Evolutionary conservation across 176 grass and related monocot genomes (phyloP).

Genomic region (Oryza glumipatula): DNA sequence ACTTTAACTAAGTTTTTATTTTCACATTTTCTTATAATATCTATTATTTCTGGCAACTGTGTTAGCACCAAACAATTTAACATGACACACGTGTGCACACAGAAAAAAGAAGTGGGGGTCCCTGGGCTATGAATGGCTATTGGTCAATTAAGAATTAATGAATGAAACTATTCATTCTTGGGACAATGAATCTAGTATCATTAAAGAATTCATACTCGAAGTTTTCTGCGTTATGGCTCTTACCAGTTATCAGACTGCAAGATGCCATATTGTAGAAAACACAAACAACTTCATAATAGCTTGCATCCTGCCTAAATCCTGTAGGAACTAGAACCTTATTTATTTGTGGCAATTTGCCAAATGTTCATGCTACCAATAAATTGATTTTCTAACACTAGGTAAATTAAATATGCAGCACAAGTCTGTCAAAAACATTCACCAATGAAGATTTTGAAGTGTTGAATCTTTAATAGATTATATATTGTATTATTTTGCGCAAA

Average conservation of each 20-base stretch:
- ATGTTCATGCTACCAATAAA: no score
- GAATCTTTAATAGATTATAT: not conserved
- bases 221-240: conserved; percentile 23
- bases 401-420: conserved; percentile 21
- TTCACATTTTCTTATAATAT: not conserved
- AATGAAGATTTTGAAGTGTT: not conserved
- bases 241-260: no score
- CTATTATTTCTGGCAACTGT: conserved; percentile 20
- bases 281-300: no score
- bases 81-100: not conserved
- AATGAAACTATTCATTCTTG: conserved; percentile 1
- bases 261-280: no score
- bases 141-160: conserved; percentile 21
- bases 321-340: no score
- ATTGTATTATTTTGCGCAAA: conserved; percentile 9
- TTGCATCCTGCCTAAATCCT: no score
- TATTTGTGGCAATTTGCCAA: no score
- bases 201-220: not conserved
- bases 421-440: not conserved
- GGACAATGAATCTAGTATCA: conserved; percentile 18
- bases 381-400: conserved; percentile 3
- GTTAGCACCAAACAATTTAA: conserved; percentile 22
- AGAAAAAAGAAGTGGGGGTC: conserved; percentile 9
- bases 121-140: conserved; percentile 5
- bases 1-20: conserved; percentile 35